Conservation (phyloP, 345 rosid genomes). For the Lepidium africanum region DNA sequence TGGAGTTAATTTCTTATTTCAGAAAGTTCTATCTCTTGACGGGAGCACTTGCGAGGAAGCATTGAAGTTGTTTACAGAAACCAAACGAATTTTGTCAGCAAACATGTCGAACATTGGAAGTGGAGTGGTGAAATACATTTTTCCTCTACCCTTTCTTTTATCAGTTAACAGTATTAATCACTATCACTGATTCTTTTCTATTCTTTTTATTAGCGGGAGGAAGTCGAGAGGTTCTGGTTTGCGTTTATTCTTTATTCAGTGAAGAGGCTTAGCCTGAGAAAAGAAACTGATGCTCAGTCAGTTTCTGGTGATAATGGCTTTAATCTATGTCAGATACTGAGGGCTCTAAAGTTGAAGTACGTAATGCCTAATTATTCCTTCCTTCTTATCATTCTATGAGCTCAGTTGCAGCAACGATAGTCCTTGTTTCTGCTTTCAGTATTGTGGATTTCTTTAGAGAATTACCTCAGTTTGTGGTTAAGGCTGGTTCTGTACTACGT, state of each 20-base stretch:
- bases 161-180: constrained; percentile 18
- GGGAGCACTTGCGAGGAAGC: constrained; percentile 40
- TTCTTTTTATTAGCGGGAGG: constrained; percentile 52
- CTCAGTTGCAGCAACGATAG: neutral
- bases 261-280: constrained; percentile 50
- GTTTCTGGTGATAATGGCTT: constrained; percentile 37
- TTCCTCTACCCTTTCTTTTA: neutral
- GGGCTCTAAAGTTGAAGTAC: constrained; percentile 68
- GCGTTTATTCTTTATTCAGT: constrained; percentile 66
- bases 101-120: constrained; percentile 47
- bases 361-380: constrained; percentile 3
- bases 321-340: constrained; percentile 64
- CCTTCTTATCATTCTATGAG: neutral
- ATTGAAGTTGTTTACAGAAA: constrained; percentile 58
- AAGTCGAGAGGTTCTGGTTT: constrained; percentile 82
- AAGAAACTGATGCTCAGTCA: constrained; percentile 22
- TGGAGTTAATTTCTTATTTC: constrained; percentile 18
- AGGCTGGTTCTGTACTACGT: constrained; percentile 66
- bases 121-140: constrained; percentile 43
- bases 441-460: constrained; percentile 81
- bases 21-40: constrained; percentile 54
- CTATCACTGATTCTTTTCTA: neutral
- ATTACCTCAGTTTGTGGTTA: constrained; percentile 79
- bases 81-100: constrained; percentile 54
- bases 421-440: constrained; percentile 35